phyloP scores from a whole-genome alignment of 148 eudicot genomes.

The Vaccinium vitisidaea region DNA sequence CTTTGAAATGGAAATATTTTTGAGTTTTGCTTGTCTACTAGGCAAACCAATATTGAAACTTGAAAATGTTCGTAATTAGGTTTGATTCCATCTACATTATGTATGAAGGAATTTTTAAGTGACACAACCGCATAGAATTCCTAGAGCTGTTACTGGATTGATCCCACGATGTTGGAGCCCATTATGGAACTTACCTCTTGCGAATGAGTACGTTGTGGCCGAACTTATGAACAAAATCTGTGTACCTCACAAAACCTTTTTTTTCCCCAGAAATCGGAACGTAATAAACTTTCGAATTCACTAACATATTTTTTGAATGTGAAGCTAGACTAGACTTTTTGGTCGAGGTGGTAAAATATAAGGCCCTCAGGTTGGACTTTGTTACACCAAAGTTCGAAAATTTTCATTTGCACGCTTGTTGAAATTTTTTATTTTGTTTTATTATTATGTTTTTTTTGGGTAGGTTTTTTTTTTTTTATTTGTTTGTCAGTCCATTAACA shows the following conservation, averaged over 20 bases:
- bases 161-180: not conserved
- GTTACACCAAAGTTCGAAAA: not conserved
- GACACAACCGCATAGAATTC: no score
- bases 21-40: not conserved
- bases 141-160: no score
- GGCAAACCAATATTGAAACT: not conserved
- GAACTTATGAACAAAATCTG: not conserved
- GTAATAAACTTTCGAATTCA: not conserved
- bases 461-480: not conserved
- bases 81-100: not conserved
- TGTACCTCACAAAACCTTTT: not conserved
- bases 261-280: not conserved
- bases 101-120: not conserved
- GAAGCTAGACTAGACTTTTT: not conserved
- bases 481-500: not conserved
- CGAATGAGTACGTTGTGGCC: no score
- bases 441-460: no score
- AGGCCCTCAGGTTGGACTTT: not conserved
- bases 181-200: not conserved
- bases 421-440: no score
- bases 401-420: not conserved
- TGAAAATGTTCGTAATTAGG: not conserved
- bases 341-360: not conserved
- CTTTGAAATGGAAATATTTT: not conserved
- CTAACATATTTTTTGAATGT: not conserved